Evolutionary conservation across 2,329 filamentous ascomycete species (phyloP).

Genomic region (Calonectria fujianensis): DNA sequence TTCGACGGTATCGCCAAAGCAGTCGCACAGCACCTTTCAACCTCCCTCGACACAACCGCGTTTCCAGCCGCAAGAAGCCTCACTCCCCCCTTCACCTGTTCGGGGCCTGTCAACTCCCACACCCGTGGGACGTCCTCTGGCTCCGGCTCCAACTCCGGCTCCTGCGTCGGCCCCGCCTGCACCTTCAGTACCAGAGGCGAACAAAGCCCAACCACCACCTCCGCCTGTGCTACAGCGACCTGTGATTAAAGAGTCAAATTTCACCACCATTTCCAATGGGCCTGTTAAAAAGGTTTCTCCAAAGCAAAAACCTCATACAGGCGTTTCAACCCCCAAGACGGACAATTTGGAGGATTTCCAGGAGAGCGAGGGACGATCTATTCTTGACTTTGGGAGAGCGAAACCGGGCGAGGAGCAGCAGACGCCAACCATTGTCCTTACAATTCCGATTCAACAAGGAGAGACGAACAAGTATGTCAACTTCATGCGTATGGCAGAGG

Average conservation of each 20-base stretch:
- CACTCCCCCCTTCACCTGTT: constrained; percentile 66
- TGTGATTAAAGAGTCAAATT: constrained; percentile 63
- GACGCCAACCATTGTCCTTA: constrained; percentile 87
- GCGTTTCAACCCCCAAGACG: constrained; percentile 69
- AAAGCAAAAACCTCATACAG: constrained; percentile 66
- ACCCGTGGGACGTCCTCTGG: constrained; percentile 56
- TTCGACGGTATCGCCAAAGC: constrained; percentile 54
- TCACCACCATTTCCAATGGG: constrained; percentile 64
- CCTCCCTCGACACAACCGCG: constrained; percentile 55
- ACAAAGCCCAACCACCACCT: neutral
- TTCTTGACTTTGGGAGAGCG: constrained; percentile 77
- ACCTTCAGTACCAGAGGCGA: constrained; percentile 49
- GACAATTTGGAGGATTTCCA: constrained; percentile 69
- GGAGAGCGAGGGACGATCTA: constrained; percentile 70
- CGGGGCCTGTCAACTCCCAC: constrained; percentile 59
- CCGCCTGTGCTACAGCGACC: constrained; percentile 51
- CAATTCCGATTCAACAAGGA: constrained; percentile 83
- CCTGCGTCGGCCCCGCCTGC: constrained; percentile 61
- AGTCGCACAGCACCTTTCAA: constrained; percentile 55
- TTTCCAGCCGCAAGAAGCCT: constrained; percentile 60
- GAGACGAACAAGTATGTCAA: constrained; percentile 95
- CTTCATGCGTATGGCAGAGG: constrained; percentile 94
- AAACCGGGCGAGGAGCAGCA: constrained; percentile 75
- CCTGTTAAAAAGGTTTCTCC: constrained; percentile 68
- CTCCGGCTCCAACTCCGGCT: constrained; percentile 63